phyloP scores from a whole-genome alignment of 169 alveolate species.

The Plasmodium falciparum region DNA sequence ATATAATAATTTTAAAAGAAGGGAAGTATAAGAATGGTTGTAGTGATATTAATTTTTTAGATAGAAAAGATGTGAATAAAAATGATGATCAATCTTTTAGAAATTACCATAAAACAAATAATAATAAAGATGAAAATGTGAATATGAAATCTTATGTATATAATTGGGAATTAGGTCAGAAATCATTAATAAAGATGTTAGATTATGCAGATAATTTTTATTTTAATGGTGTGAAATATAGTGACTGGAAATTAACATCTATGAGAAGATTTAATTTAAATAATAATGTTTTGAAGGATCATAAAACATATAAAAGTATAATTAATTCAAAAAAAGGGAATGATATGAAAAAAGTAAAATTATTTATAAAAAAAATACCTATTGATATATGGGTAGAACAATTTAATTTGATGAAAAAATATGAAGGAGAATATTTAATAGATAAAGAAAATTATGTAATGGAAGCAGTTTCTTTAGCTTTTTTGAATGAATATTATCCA shows the following conservation, averaged over 20 bases:
- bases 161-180: neutral
- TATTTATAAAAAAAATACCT: constrained; percentile 84
- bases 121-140: too few species aligned
- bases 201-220: constrained; percentile 40
- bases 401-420: constrained; percentile 79
- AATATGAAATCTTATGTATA: too few species aligned
- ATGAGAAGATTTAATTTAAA: constrained; percentile 80
- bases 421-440: constrained; percentile 85
- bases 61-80: too few species aligned
- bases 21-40: too few species aligned
- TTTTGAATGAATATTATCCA: constrained; percentile 62
- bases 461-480: constrained; percentile 87
- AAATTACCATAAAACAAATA: too few species aligned
- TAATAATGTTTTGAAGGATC: constrained; percentile 79
- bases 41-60: too few species aligned
- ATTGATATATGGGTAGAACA: constrained; percentile 84
- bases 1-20: too few species aligned
- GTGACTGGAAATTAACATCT: constrained; percentile 78
- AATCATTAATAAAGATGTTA: neutral
- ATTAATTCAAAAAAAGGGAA: constrained; percentile 22
- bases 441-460: constrained; percentile 88
- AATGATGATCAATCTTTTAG: too few species aligned
- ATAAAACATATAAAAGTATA: constrained; percentile 76
- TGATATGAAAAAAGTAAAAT: constrained; percentile 33
- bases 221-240: constrained; percentile 78